Percentiles rank a stretch among this genome's conserved stretches.
phyloP scores from a whole-genome alignment of 768 basidiomycete genomes.

The Amanita molliuscula region DNA sequence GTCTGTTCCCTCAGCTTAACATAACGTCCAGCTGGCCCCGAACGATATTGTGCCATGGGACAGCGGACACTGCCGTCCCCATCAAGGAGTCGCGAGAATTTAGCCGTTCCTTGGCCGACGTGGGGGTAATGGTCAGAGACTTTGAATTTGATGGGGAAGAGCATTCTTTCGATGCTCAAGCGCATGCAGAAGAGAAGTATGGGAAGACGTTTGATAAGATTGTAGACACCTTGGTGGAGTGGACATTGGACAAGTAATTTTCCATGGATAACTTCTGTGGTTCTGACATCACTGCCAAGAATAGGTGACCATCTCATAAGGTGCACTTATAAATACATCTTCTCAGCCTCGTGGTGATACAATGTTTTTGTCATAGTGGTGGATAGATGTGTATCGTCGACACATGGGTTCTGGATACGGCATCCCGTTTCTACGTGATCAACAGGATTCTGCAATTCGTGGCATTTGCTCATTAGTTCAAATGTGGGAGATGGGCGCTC shows the following conservation, averaged over 20 bases:
- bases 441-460: too few species aligned
- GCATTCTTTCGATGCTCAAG: conserved; percentile 47
- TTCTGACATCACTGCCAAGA: background rate
- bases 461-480: background rate
- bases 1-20: conserved; percentile 40
- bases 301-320: background rate
- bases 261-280: background rate
- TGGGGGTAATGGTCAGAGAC: conserved; percentile 25
- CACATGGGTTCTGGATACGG: too few species aligned
- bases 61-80: conserved; percentile 34
- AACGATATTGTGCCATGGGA: conserved; percentile 40
- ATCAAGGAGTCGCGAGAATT: conserved; percentile 29
- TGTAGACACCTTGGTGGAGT: conserved; percentile 22
- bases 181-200: conserved; percentile 29
- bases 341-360: conserved; percentile 1
- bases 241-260: background rate
- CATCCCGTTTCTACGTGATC: too few species aligned
- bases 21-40: conserved; percentile 33
- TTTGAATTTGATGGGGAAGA: conserved; percentile 31
- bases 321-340: background rate
- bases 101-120: conserved; percentile 20
- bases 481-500: too few species aligned
- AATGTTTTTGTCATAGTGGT: background rate
- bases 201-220: conserved; percentile 25
- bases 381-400: background rate